Evolutionary conservation across 2,329 filamentous ascomycete species (phyloP), one percentile per base, ranked within the genome.

Genomic region (Fusarium praegraminearum): DNA sequence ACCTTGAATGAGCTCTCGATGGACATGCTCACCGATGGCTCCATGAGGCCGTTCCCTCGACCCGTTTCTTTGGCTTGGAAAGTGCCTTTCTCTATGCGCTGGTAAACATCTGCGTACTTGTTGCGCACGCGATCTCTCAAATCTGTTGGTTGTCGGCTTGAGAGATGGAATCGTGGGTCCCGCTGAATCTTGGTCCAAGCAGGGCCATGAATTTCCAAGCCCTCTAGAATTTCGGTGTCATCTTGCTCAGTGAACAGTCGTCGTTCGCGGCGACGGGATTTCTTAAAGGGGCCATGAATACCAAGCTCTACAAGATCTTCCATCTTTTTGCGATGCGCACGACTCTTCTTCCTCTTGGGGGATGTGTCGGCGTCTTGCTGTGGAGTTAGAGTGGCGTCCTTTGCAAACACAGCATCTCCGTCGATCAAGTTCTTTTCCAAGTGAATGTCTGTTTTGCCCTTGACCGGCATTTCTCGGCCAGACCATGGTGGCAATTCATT

Each of bases 131-230:
- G 83, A 67, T 91, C 89, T 65, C 89, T 82, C 53, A 91, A 76
- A 72, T 91, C 89, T 0, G 88, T 91, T 2, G 89, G 88, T 67
- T 89, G 86, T 45, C 89, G 81, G 62, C 77, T 85, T 7, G 85
- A 83, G n/a, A 91, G 79, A 62, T 87, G 81, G 76, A 88, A 89
- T 30, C 81, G 81, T 16, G 84, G 77, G 63, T 91, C 88, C 36
- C 87, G 83, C 73, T 89, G 88, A 22, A 91, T 91, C 75, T 86
- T 87, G 53, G 88, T 89, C 89, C 89, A 91, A 11, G 87, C 84
- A 11, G 88, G 86, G 1, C 89, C 89, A 73, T 90, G 89, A 6
- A 83, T 74, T 40, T 87, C 80, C 38, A 90, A 84, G 0, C 89
- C 89, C 62, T 86, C 81, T 2, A 90, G 79, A 45, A 91, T 91